Conservation (phyloP, 768 basidiomycete species). For the Tephrocybe rancida region DNA sequence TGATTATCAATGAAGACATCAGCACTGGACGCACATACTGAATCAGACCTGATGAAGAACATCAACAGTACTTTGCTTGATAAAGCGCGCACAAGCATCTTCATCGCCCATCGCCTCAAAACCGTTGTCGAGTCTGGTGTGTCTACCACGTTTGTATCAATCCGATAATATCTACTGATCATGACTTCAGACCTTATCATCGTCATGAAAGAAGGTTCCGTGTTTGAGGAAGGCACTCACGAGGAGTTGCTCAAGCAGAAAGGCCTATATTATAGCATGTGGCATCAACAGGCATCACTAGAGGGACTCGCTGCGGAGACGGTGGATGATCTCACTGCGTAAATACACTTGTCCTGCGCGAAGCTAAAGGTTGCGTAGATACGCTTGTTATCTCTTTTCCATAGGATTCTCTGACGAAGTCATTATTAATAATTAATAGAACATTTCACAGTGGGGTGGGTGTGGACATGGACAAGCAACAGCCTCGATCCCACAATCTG, state of each 20-base stretch:
- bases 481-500: too few relatives aligned
- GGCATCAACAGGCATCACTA: slow-evolving; percentile 69
- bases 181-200: slow-evolving; percentile 79
- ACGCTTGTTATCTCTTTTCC: too few relatives aligned
- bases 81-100: slow-evolving; percentile 88
- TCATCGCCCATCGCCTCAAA: slow-evolving; percentile 92
- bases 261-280: slow-evolving; percentile 81
- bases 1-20: slow-evolving; percentile 67
- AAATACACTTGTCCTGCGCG: not conserved
- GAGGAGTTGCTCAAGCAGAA: slow-evolving; percentile 74
- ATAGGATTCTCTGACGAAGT: too few relatives aligned
- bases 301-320: slow-evolving; percentile 29
- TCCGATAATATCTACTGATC: not conserved
- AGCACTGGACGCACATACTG: slow-evolving; percentile 93
- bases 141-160: slow-evolving; percentile 19
- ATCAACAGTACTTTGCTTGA: slow-evolving; percentile 80
- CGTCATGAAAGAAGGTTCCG: slow-evolving; percentile 87
- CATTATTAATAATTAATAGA: too few relatives aligned
- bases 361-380: too few relatives aligned
- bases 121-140: slow-evolving; percentile 89
- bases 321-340: slow-evolving; percentile 1
- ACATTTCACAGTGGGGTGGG: too few relatives aligned
- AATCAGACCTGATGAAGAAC: slow-evolving; percentile 93
- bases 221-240: slow-evolving; percentile 94
- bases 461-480: too few relatives aligned